phyloP scores from a whole-genome alignment of 331 rosid species.

The Prunus yedoensis region DNA sequence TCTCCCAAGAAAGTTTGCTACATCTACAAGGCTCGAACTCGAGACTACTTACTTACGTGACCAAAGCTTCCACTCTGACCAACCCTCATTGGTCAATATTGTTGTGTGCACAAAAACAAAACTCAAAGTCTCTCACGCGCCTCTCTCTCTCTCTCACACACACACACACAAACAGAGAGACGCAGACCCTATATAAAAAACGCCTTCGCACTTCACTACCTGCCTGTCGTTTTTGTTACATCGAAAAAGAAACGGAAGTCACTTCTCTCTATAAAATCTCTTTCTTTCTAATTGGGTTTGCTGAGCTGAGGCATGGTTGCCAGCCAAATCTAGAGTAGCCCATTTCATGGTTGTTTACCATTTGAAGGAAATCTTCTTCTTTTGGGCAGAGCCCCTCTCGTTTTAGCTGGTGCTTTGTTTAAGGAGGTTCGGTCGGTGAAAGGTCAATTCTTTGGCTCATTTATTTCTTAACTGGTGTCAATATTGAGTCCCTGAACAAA shows the following conservation, averaged over 20 bases:
- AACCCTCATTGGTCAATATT: too few relatives aligned
- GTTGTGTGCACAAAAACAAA: background rate
- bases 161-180: background rate
- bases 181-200: conserved; percentile 27
- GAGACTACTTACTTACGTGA: background rate
- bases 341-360: conserved; percentile 43
- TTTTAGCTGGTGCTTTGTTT: conserved; percentile 30
- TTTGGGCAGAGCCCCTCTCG: conserved; percentile 20
- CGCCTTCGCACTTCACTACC: conserved; percentile 44
- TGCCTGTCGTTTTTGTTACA: conserved; percentile 54
- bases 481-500: conserved; percentile 33
- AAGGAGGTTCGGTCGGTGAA: conserved; percentile 10
- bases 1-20: too few relatives aligned
- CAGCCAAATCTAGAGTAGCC: conserved; percentile 61
- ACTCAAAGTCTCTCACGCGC: conserved; percentile 33
- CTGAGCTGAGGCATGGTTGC: conserved; percentile 36
- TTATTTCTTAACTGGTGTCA: conserved; percentile 15
- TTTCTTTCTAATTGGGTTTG: conserved; percentile 25
- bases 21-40: too few relatives aligned
- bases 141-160: background rate
- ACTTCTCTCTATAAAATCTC: conserved; percentile 11
- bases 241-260: conserved; percentile 41
- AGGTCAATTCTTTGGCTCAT: conserved; percentile 9
- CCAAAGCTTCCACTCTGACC: background rate
- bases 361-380: conserved; percentile 28